phyloP scores from a whole-genome alignment of 345 rosid genomes.

The Populus euphratica region DNA sequence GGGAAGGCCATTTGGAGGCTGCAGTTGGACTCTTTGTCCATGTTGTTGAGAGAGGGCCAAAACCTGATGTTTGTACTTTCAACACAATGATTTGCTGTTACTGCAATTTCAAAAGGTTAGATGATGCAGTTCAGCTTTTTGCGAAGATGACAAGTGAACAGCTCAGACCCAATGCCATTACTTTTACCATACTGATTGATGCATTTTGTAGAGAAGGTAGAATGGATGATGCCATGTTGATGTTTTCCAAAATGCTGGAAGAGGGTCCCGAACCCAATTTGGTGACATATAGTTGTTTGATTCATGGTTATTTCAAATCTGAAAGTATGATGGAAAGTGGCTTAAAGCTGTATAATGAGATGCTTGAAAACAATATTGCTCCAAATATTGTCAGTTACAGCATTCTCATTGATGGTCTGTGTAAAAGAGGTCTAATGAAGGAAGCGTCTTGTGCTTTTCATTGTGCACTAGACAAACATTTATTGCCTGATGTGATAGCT shows the following conservation, averaged over 20 bases:
- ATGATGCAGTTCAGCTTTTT: conserved; percentile 37
- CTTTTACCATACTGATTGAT: conserved; percentile 48
- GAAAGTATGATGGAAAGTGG: conserved; percentile 31
- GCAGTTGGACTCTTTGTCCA: conserved; percentile 28
- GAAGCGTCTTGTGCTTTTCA: conserved; percentile 39
- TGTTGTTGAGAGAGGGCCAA: conserved; percentile 29
- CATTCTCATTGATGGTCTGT: conserved; percentile 48
- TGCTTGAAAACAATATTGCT: conserved; percentile 41
- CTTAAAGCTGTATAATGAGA: conserved; percentile 42
- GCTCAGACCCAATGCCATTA: conserved; percentile 36
- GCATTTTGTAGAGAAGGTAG: conserved; percentile 45
- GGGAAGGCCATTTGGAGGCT: conserved; percentile 17
- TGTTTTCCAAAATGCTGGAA: conserved; percentile 41
- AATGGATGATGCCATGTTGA: conserved; percentile 36
- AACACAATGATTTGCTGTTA: conserved; percentile 51
- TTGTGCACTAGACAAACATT: conserved; percentile 28
- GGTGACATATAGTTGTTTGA: conserved; percentile 47
- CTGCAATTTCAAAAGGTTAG: conserved; percentile 35
- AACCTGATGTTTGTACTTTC: conserved; percentile 49
- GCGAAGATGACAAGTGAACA: conserved; percentile 27
- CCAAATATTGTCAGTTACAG: conserved; percentile 49
- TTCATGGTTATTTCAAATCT: conserved; percentile 45
- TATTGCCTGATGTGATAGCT: conserved; percentile 51
- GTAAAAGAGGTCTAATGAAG: conserved; percentile 40
- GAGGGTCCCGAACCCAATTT: conserved; percentile 39